Base-by-base conservation (phyloP, 2,329 filamentous ascomycete species). In the Aciculosporium take region DNA sequence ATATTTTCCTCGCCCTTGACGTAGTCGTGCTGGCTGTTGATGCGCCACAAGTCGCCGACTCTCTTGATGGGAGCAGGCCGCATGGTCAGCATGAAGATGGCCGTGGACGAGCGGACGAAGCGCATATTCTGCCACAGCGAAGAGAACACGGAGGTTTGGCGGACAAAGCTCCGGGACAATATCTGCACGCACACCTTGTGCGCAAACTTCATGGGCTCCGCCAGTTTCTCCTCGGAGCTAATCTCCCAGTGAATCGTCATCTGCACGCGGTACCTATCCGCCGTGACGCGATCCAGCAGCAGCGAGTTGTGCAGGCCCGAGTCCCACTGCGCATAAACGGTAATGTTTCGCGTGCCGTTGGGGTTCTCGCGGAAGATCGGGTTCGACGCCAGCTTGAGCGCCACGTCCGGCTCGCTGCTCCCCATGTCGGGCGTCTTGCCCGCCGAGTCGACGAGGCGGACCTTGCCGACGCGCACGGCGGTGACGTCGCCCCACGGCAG, bases 1-100 rank as follows among this genome's bases (percentile, higher is more conserved):
- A 98, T 68, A 37, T 80, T 72, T 59, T 98, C 91, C 61, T 98
- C 88, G 42, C 91, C 91, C 59, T 94, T 95, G 52, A 98, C 84
- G 56, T 95, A 96, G 58, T 94, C 86, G 53, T 94, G 83, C 45
- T 85, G 81, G 13, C 88, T 96, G 59, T 87, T 93, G 78, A 96
- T 86, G 41, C 91, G 78, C 91, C 91, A 98, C 10, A 98, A 69
- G 57, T 98, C 91, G 3, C 86, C 86, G 0, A 87, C 85, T 36
- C 85, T 76, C 62, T 95, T 95, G 39, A 94, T 87, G 3, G 87
- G 87, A 7, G 85, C 80, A 0, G 91, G 91, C 24, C 86, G 81
- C 60, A 96, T 80, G 5, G 79, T 79, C 38, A 96, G 67, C 1
- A 84, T 87, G 61, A 94, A 98, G 44, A 94, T 84, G 34, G 78